Evolutionary conservation across 192 early-diverging fungal genomes (phyloP).

Genomic region (Mycoemilia scoparia): DNA sequence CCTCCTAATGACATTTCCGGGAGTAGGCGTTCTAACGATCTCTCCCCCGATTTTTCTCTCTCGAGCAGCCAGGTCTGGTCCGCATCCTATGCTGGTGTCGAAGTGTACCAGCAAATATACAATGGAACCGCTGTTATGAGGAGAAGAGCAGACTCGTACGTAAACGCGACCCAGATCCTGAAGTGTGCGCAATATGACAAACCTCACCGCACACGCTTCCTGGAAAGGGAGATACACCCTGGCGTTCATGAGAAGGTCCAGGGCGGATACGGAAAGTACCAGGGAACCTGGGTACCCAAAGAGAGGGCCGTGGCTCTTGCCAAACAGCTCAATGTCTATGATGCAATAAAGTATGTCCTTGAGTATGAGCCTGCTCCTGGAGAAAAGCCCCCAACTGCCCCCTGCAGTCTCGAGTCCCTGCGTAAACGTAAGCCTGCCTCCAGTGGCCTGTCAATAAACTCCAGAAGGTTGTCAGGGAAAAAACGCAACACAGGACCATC

Average conservation of each 20-base stretch:
- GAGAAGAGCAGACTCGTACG: constrained; percentile 51
- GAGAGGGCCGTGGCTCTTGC: constrained; percentile 17
- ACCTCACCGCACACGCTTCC: constrained; percentile 65
- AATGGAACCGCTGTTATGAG: constrained; percentile 63
- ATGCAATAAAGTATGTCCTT: constrained; percentile 13
- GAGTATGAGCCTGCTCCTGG: constrained; percentile 21
- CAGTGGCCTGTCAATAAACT: no score
- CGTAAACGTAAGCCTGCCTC: constrained; percentile 18
- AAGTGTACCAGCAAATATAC: constrained; percentile 62
- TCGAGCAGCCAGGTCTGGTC: constrained; percentile 28
- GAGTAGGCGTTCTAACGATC: no score
- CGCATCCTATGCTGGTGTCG: constrained; percentile 38
- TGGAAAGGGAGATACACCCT: constrained; percentile 66
- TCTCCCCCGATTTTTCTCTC: no score
- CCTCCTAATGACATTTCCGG: no score
- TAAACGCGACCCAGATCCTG: constrained; percentile 89
- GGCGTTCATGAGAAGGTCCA: constrained; percentile 85
- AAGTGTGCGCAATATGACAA: constrained; percentile 81
- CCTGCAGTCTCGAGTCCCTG: constrained; percentile 26
- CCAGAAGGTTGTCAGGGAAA: no score
- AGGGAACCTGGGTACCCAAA: constrained; percentile 41
- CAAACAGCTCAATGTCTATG: constrained; percentile 15
- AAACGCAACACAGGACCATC: no score
- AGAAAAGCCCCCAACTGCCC: constrained; percentile 25
- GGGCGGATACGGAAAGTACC: constrained; percentile 90